phyloP scores from a whole-genome alignment of 2,329 filamentous ascomycete species.

The Trichoderma sp. region DNA sequence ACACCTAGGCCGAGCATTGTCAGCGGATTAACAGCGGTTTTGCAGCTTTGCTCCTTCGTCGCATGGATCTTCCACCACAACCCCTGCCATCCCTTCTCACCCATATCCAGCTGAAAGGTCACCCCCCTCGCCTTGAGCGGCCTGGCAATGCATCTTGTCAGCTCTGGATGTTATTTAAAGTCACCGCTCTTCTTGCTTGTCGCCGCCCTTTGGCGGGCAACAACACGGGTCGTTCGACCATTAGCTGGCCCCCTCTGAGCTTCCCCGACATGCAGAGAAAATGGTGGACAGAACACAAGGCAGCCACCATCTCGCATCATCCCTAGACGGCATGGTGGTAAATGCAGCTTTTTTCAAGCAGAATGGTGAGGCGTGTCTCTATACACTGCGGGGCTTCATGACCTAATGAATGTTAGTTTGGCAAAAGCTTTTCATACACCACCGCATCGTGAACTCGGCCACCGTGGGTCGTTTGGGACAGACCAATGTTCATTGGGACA shows the following conservation, averaged over 20 bases:
- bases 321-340: neutral
- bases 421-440: conserved; percentile 24
- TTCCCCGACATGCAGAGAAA: neutral
- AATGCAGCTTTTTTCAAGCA: neutral
- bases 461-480: conserved; percentile 15
- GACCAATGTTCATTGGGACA: conserved; percentile 11
- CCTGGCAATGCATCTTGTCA: neutral
- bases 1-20: neutral
- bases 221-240: neutral
- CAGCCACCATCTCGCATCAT: conserved; percentile 10
- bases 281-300: neutral
- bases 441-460: conserved; percentile 20
- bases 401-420: conserved; percentile 16
- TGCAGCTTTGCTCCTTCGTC: neutral
- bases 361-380: conserved; percentile 19
- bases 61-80: conserved; percentile 9
- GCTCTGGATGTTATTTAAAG: conserved; percentile 7
- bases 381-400: conserved; percentile 20
- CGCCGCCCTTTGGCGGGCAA: neutral
- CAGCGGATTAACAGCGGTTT: conserved; percentile 3
- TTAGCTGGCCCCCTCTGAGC: neutral
- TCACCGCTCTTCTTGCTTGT: conserved; percentile 9
- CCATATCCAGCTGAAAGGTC: conserved; percentile 17
- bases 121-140: neutral
- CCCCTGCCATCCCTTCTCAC: conserved; percentile 10